Conservation (phyloP, 1,284 basidiomycete species). For the Ganoderma meredithae region DNA sequence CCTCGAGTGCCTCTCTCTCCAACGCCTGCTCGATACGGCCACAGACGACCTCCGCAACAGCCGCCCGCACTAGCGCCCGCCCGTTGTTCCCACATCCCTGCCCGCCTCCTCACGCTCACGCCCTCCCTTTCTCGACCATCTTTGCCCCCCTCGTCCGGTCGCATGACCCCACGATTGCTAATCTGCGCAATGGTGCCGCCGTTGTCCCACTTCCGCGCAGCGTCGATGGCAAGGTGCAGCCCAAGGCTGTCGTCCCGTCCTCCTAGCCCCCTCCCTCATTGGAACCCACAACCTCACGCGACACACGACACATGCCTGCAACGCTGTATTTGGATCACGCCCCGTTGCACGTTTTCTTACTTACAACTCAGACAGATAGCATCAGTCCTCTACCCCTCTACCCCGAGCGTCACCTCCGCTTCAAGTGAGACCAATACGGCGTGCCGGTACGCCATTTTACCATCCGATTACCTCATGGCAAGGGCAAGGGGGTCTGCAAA, state of each 20-base stretch:
- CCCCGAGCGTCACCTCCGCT: background rate
- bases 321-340: background rate
- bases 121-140: slow-evolving; percentile 8
- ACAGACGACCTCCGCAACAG: slow-evolving; percentile 5
- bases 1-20: slow-evolving; percentile 4
- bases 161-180: slow-evolving; percentile 5
- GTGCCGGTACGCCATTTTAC: background rate
- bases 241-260: background rate
- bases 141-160: background rate
- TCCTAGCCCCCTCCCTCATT: background rate
- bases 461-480: slow-evolving; percentile 3
- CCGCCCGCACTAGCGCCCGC: background rate
- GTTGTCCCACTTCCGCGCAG: background rate
- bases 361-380: background rate
- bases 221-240: background rate
- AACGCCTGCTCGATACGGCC: slow-evolving; percentile 20
- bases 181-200: background rate
- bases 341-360: background rate
- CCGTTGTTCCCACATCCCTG: background rate
- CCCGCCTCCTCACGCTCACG: background rate
- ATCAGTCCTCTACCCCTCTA: slow-evolving; percentile 12
- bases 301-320: background rate
- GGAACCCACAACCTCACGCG: background rate
- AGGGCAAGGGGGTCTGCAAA: slow-evolving; percentile 7
- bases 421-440: background rate